Conservation (phyloP, 768 basidiomycete genomes). For the Suillus hirtellus region DNA sequence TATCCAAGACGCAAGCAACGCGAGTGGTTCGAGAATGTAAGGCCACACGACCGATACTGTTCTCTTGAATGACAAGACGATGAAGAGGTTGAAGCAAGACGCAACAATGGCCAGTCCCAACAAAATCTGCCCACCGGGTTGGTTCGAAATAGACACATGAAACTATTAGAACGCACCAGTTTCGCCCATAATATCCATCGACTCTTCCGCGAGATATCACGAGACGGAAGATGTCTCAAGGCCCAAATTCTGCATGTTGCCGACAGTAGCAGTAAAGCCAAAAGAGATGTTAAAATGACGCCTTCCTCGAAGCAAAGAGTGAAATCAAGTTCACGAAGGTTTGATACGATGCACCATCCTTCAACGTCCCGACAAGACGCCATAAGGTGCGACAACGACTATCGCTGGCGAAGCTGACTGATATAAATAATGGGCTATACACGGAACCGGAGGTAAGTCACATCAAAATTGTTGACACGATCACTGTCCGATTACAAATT, state of each 20-base stretch:
- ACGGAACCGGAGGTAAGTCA: not conserved
- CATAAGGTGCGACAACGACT: slow-evolving; percentile 29
- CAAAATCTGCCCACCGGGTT: slow-evolving; percentile 39
- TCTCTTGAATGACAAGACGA: slow-evolving; percentile 37
- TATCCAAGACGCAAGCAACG: slow-evolving; percentile 46
- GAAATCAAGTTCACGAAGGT: slow-evolving; percentile 64
- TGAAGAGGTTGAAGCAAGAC: slow-evolving; percentile 45
- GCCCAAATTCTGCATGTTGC: slow-evolving; percentile 40
- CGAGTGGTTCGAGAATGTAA: slow-evolving; percentile 59
- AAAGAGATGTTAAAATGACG: slow-evolving; percentile 54
- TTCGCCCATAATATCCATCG: slow-evolving; percentile 57
- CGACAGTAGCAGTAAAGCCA: slow-evolving; percentile 46
- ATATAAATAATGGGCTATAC: not conserved
- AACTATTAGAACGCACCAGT: slow-evolving; percentile 49
- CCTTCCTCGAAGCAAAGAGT: slow-evolving; percentile 85
- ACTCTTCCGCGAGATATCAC: slow-evolving; percentile 48
- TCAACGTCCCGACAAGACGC: slow-evolving; percentile 54
- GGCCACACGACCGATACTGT: slow-evolving; percentile 47
- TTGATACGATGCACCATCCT: slow-evolving; percentile 67
- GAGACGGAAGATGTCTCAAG: slow-evolving; percentile 27
- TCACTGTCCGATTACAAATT: not conserved
- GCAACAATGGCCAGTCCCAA: slow-evolving; percentile 46
- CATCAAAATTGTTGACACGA: not conserved
- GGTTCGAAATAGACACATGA: not conserved
- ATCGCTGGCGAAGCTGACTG: not conserved